Percentiles rank a stretch among this genome's conserved stretches.
Evolutionary conservation across 495 filamentous ascomycete species (phyloP).

Genomic region (Cryomyces minteri): DNA sequence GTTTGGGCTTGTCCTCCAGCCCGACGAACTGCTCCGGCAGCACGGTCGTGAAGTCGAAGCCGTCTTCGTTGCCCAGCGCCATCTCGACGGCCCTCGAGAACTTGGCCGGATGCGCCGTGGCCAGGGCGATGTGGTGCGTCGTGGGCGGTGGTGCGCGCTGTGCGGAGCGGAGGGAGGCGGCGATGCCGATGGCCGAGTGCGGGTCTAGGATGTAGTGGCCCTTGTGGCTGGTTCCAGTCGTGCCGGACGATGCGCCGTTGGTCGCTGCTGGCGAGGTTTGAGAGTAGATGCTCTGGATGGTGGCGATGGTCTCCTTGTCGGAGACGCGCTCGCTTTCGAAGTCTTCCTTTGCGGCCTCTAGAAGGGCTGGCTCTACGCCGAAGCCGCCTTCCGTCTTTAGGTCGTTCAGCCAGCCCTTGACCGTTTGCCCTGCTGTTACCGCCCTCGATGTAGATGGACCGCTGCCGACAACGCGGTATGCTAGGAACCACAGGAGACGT

Average conservation of each 20-base stretch:
- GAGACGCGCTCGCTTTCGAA: constrained; percentile 75
- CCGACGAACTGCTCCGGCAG: constrained; percentile 64
- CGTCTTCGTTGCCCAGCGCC: constrained; percentile 45
- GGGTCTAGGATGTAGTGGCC: constrained; percentile 73
- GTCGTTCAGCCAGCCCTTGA: constrained; percentile 49
- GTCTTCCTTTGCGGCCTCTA: constrained; percentile 39
- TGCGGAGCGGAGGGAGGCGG: constrained; percentile 48
- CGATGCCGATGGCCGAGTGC: constrained; percentile 73
- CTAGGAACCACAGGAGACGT: constrained; percentile 84
- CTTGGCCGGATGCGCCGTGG: constrained; percentile 89
- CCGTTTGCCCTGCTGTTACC: constrained; percentile 36
- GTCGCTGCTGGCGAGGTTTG: constrained; percentile 3
- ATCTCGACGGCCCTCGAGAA: constrained; percentile 63
- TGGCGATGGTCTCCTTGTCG: constrained; percentile 56
- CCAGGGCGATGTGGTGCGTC: constrained; percentile 55
- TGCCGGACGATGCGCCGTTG: constrained; percentile 4
- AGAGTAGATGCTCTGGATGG: constrained; percentile 48
- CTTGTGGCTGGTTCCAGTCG: constrained; percentile 15
- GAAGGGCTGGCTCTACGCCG: constrained; percentile 45
- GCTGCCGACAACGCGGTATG: constrained; percentile 36
- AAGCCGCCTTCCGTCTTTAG: constrained; percentile 73
- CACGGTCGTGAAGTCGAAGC: constrained; percentile 56
- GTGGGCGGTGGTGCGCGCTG: constrained; percentile 23
- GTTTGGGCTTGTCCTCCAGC: constrained; percentile 43
- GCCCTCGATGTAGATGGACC: constrained; percentile 18